Base-by-base conservation (phyloP, 495 filamentous ascomycete genomes). In the Poronia punctata region DNA sequence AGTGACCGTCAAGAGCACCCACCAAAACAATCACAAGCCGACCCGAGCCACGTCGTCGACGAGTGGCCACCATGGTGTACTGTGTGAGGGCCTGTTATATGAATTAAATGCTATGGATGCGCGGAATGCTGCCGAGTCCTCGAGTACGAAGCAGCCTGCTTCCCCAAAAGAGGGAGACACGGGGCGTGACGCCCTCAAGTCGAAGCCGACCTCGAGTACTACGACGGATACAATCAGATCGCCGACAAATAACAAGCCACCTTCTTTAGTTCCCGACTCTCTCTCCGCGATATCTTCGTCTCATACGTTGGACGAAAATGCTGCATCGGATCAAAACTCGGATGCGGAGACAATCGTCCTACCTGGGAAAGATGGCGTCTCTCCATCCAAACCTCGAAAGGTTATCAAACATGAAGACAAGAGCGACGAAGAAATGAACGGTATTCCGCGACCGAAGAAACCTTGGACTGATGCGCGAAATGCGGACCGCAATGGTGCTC, bases 341-440 rank as follows among this genome's bases (percentile, higher is more conserved):
- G 84, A 89, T 59, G 83, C 84, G 41, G 83, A 88, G 62, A 89
- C 84, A 5, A 84, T 87, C 44, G 82, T 87, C 31, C 68, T 86
- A 16, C 78, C 81, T 15, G 82, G 81, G 26, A 84, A 84, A 42
- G 78, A 86, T 51, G 79, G 79, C 28, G 57, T 79, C 50, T 81
- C 80, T 16, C 77, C 79, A 1, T 77, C 80, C 40, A 84, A 84
- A 57, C 71, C 73, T 45, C 72, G 75, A 21, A 86, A 85, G 60
- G 58, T 70, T 36, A 80, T 86, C 54, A 80, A 83, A 49, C 76
- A 84, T 58, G 80, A 84, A 54, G 79, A 83, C 55, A 72, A 71
- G 46, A 74, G 72, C 45, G 71, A 74, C 42, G 63, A 64, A 34
- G 71, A 69, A 29, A 72, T 65, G 33, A 59, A 57, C 21, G 50